Percentiles rank a stretch among this genome's conserved stretches.
Evolutionary conservation across 108 stramenopile genomes (phyloP).

Genomic region (Schizochytrium sp.): DNA sequence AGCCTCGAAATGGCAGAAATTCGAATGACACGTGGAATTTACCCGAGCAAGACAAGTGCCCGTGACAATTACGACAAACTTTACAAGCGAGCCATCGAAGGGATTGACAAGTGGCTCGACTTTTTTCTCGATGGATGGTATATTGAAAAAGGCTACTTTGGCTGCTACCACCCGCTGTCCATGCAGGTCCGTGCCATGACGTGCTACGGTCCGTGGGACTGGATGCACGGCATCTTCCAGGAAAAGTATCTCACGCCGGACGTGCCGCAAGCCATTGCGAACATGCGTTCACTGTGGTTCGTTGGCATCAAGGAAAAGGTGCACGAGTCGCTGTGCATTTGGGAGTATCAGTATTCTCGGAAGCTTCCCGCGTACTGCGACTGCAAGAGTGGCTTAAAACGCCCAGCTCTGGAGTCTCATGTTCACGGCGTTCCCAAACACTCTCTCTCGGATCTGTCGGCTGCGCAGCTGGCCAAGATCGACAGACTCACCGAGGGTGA

Average conservation of each 20-base stretch:
- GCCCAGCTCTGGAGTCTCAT: neutral
- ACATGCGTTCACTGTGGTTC: neutral
- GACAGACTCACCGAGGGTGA: neutral
- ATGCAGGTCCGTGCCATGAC: neutral
- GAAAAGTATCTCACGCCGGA: neutral
- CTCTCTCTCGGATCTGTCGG: neutral
- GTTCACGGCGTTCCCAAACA: neutral
- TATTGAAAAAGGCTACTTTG: neutral
- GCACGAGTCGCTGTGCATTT: neutral
- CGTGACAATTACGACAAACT: neutral
- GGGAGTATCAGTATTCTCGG: neutral
- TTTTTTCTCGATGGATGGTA: neutral
- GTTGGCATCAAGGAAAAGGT: neutral
- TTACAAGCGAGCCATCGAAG: neutral
- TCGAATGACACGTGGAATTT: too few species aligned
- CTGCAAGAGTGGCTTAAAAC: neutral
- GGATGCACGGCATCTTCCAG: neutral
- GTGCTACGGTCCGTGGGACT: neutral
- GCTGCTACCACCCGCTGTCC: neutral
- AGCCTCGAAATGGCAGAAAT: neutral
- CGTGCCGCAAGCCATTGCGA: neutral
- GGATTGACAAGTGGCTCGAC: neutral
- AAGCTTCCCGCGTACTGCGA: neutral
- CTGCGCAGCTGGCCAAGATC: neutral
- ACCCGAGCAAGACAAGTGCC: too few species aligned